Percentiles rank a stretch among this genome's conserved stretches.
Conservation (phyloP, 148 eudicot genomes). For the Vaccinium vitisidaea region DNA sequence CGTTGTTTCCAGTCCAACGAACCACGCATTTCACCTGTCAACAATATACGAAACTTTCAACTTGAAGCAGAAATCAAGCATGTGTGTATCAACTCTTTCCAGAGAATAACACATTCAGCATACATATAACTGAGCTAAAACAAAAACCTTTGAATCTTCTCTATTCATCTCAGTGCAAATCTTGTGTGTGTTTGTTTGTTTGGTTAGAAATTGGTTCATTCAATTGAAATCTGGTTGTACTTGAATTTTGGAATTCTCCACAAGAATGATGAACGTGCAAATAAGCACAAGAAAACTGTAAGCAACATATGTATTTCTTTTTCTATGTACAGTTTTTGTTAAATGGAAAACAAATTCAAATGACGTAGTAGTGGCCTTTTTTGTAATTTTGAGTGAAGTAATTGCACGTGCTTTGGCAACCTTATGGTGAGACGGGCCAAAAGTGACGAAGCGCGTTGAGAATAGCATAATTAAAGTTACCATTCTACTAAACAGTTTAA, state of each 20-base stretch:
- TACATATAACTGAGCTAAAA: not conserved
- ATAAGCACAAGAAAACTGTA: not conserved
- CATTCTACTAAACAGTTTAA: not conserved
- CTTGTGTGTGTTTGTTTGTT: not conserved
- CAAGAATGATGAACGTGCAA: not conserved
- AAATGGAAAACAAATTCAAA: too few relatives aligned
- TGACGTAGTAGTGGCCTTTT: too few relatives aligned
- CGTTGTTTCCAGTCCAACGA: conserved; percentile 43
- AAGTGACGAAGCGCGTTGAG: not conserved
- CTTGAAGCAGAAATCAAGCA: not conserved
- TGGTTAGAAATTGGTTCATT: not conserved
- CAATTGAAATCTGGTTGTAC: not conserved
- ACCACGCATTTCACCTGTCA: conserved; percentile 36
- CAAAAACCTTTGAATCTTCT: not conserved
- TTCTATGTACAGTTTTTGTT: not conserved
- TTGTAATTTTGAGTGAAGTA: not conserved
- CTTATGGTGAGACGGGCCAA: not conserved
- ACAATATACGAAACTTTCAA: not conserved
- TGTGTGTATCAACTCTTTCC: not conserved
- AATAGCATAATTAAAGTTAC: not conserved
- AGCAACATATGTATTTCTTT: not conserved
- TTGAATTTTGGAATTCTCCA: not conserved
- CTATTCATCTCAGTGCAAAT: not conserved
- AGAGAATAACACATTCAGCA: not conserved
- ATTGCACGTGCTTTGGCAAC: not conserved